A percentile compares a stretch with the other conserved stretches of the same genome.
phyloP scores from a whole-genome alignment of 768 basidiomycete genomes.

The Tremella mesenterica region DNA sequence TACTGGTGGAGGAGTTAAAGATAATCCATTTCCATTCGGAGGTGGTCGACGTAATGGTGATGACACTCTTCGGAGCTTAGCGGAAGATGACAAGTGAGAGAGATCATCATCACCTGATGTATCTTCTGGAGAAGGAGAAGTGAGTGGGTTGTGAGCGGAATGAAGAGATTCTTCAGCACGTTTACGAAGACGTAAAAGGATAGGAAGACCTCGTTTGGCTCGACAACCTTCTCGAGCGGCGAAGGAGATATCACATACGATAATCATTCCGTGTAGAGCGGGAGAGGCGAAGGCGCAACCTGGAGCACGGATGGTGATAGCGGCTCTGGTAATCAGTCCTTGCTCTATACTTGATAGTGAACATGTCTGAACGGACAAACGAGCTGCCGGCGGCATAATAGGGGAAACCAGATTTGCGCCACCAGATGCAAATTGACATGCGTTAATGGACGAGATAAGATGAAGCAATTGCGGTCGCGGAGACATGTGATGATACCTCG shows the following conservation, averaged over 20 bases:
- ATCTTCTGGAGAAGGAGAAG: not conserved
- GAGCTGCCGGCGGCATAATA: not conserved
- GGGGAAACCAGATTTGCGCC: no score
- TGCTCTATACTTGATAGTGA: no score
- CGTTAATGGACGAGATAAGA: no score
- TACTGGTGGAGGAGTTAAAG: not conserved
- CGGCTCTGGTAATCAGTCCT: conserved; percentile 28
- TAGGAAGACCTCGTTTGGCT: conserved; percentile 39
- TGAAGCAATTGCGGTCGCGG: no score
- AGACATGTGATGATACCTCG: no score
- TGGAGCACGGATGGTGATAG: conserved; percentile 38
- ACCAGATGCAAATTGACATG: no score
- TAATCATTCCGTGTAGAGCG: conserved; percentile 35
- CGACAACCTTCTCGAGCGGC: conserved; percentile 38
- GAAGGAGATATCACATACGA: conserved; percentile 39
- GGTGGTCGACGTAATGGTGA: not conserved
- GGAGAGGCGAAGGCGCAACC: conserved; percentile 37
- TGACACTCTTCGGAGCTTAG: conserved; percentile 25
- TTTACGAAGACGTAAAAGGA: conserved; percentile 34
- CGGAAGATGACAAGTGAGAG: conserved; percentile 28
- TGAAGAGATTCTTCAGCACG: conserved; percentile 31
- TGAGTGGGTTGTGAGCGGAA: not conserved
- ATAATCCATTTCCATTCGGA: not conserved
- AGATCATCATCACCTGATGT: conserved; percentile 38
- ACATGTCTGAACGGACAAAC: no score